Conservation (phyloP, 768 basidiomycete genomes). For the Russula olivacea region DNA sequence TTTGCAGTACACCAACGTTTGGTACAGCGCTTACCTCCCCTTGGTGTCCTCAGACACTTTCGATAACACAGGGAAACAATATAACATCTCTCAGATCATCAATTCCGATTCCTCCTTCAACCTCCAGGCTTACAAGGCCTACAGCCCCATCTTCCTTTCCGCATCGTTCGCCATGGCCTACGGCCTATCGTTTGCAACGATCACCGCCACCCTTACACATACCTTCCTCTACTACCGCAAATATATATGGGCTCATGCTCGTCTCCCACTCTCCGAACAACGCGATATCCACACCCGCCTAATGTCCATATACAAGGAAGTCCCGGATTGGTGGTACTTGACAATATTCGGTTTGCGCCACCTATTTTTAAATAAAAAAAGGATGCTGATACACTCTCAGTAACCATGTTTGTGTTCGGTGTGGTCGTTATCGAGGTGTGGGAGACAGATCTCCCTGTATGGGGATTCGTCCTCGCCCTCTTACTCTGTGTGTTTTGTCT, state of each 20-base stretch:
- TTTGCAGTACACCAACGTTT: conserved; percentile 31
- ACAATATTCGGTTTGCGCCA: conserved; percentile 45
- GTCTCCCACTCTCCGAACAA: conserved; percentile 67
- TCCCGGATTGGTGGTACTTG: conserved; percentile 84
- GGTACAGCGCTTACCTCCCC: conserved; percentile 30
- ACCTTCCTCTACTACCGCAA: conserved; percentile 69
- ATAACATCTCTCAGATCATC: conserved; percentile 55
- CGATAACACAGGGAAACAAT: conserved; percentile 53
- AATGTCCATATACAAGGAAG: conserved; percentile 69
- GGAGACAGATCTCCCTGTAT: conserved; percentile 69
- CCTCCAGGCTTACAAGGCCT: conserved; percentile 46
- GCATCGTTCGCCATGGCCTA: conserved; percentile 70
- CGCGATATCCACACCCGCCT: conserved; percentile 83
- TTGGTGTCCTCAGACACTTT: conserved; percentile 61
- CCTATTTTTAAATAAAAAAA: not conserved
- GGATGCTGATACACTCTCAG: conserved; percentile 32
- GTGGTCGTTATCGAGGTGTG: conserved; percentile 66
- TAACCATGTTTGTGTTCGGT: conserved; percentile 62
- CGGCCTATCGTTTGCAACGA: conserved; percentile 75
- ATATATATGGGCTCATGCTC: conserved; percentile 67
- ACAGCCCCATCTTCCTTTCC: conserved; percentile 59
- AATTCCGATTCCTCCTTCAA: conserved; percentile 52
- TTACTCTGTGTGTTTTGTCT: conserved; percentile 41
- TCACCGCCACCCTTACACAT: conserved; percentile 70
- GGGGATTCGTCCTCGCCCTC: conserved; percentile 65